These are phyloP conservation scores for Crithidia acanthocephali DNA, from an alignment of 208 protist species.

Conservation along the genomic window DNA sequence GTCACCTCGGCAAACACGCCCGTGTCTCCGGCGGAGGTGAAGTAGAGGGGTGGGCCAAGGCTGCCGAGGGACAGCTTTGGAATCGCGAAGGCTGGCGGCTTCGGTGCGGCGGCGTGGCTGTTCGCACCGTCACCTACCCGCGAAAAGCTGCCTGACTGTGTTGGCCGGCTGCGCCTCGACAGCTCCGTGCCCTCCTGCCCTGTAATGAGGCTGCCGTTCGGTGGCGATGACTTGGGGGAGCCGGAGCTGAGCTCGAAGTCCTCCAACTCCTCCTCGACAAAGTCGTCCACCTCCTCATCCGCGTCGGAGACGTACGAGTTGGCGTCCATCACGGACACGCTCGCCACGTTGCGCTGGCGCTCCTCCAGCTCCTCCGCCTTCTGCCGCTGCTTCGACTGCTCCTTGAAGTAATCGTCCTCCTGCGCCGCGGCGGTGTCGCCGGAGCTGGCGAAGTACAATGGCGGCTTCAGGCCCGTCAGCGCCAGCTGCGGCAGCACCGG, in stretches of 20 bases:
- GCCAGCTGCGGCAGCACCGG: constrained; percentile 38
- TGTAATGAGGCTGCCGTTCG: neutral
- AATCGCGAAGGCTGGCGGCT: constrained; percentile 30
- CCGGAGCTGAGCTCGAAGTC: constrained; percentile 20
- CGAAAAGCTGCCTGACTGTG: neutral
- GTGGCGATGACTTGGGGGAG: constrained; percentile 12
- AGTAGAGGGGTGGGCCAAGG: constrained; percentile 65
- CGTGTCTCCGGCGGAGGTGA: constrained; percentile 62
- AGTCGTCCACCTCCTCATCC: constrained; percentile 17
- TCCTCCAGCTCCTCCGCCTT: constrained; percentile 8
- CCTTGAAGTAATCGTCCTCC: constrained; percentile 38
- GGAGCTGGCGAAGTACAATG: constrained; percentile 52
- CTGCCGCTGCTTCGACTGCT: constrained; percentile 28
- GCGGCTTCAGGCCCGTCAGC: constrained; percentile 38
- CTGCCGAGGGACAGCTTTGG: constrained; percentile 53
- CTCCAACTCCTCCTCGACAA: constrained; percentile 14
- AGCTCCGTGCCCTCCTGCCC: neutral
- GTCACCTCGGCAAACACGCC: constrained; percentile 38
- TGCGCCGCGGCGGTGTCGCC: constrained; percentile 47
- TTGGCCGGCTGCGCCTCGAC: neutral
- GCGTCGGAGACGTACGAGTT: constrained; percentile 22
- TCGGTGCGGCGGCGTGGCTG: neutral
- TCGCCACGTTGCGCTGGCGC: constrained; percentile 11
- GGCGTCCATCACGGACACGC: constrained; percentile 17
- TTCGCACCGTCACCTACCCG: neutral